phyloP scores from a whole-genome alignment of 2,329 filamentous ascomycete species.

The Trichoderma aggressivum region DNA sequence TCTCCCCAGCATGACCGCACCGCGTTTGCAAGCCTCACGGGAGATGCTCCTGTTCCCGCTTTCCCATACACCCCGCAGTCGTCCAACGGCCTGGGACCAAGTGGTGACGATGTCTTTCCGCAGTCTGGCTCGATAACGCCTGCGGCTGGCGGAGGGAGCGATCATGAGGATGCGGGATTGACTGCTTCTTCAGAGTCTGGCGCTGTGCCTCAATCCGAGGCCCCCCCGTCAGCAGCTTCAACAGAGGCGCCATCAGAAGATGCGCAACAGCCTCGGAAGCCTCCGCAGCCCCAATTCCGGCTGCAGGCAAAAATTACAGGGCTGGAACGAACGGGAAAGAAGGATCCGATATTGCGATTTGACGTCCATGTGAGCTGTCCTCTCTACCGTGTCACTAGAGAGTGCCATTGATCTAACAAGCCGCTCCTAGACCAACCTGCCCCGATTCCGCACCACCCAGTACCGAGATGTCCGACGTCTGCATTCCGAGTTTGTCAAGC shows the following conservation, averaged over 20 bases:
- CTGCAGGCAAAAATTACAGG: constrained; percentile 94
- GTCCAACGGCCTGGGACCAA: constrained; percentile 42
- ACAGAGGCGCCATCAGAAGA: constrained; percentile 29
- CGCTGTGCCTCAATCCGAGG: constrained; percentile 26
- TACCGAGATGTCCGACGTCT: constrained; percentile 95
- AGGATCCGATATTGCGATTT: constrained; percentile 91
- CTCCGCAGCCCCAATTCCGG: constrained; percentile 68
- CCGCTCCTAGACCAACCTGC: constrained; percentile 80
- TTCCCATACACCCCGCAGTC: constrained; percentile 44
- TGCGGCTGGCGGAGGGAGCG: constrained; percentile 42
- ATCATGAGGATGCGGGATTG: constrained; percentile 33
- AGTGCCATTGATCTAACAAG: not conserved
- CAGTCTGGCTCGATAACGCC: constrained; percentile 48
- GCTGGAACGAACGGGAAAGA: constrained; percentile 87
- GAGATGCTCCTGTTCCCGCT: constrained; percentile 41
- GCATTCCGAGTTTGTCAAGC: constrained; percentile 92
- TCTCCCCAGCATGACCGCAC: constrained; percentile 48
- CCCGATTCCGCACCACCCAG: constrained; percentile 94
- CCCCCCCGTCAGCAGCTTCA: constrained; percentile 25
- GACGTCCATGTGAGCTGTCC: constrained; percentile 76
- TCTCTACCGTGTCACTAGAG: too few relatives aligned
- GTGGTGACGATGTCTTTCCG: constrained; percentile 40
- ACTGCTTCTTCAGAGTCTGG: constrained; percentile 21
- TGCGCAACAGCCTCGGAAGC: constrained; percentile 52
- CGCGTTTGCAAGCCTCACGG: constrained; percentile 41